These are phyloP conservation scores for Entomortierella chlamydospora DNA, from an alignment of 192 early-diverging fungal genomes.

Conservation along the genomic window DNA sequence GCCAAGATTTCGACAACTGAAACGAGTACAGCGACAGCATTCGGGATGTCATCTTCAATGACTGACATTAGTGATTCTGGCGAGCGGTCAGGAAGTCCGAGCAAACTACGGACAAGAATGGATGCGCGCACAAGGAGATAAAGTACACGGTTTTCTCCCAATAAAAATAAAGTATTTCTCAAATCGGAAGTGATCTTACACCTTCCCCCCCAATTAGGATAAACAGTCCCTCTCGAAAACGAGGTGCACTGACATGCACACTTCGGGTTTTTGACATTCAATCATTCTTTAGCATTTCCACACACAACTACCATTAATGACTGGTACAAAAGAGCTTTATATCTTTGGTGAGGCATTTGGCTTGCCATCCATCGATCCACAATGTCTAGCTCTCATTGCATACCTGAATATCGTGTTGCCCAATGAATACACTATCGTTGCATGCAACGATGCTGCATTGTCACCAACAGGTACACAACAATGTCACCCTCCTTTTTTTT, in stretches of 20 bases:
- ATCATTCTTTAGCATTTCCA: not conserved
- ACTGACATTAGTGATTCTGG: conserved; percentile 12
- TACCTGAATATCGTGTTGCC: conserved; percentile 67
- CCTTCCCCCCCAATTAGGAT: too few species aligned
- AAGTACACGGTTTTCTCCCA: too few species aligned
- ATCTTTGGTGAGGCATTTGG: conserved; percentile 73
- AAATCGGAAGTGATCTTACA: not conserved
- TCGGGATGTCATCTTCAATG: not conserved
- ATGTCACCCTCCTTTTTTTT: too few species aligned
- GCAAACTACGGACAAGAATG: not conserved
- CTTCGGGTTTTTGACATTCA: too few species aligned
- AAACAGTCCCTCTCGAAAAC: not conserved
- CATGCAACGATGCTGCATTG: conserved; percentile 67
- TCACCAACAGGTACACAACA: conserved; percentile 68
- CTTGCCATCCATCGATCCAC: conserved; percentile 77
- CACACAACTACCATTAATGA: not conserved
- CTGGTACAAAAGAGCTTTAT: conserved; percentile 67
- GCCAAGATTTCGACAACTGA: not conserved
- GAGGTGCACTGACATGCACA: conserved; percentile 33
- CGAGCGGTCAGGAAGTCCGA: conserved; percentile 1
- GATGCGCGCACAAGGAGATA: not conserved
- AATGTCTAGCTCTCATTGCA: conserved; percentile 71
- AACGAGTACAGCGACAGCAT: conserved; percentile 1
- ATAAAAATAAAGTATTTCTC: not conserved
- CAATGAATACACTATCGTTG: conserved; percentile 65